Evolutionary conservation across 2,329 filamentous ascomycete species (phyloP).

Genomic region (Didymella pinodella): DNA sequence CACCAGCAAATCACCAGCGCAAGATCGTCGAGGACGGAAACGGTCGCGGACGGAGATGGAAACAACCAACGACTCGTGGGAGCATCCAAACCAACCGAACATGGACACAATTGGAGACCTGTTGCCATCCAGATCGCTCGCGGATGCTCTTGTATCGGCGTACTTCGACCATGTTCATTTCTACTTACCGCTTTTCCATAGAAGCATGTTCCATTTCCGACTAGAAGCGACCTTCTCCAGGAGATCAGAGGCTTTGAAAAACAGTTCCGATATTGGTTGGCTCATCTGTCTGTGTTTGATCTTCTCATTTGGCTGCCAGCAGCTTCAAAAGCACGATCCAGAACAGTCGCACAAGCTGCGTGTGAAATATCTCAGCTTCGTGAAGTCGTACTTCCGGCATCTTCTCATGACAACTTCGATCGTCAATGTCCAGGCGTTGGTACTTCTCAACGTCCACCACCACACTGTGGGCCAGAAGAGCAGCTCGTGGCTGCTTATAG

Average conservation of each 20-base stretch:
- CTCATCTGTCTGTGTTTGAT: conserved; percentile 54
- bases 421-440: conserved; percentile 54
- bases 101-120: conserved; percentile 29
- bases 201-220: conserved; percentile 51
- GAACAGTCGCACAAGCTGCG: conserved; percentile 30
- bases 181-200: conserved; percentile 51
- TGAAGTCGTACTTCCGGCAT: conserved; percentile 48
- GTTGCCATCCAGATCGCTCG: conserved; percentile 48
- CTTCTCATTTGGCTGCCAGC: conserved; percentile 54
- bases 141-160: conserved; percentile 51
- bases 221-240: conserved; percentile 52
- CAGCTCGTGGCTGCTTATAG: conserved; percentile 53
- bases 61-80: conserved; percentile 23
- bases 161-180: conserved; percentile 54
- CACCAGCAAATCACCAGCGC: conserved; percentile 6
- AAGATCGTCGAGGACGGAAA: conserved; percentile 26
- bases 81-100: conserved; percentile 9
- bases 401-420: conserved; percentile 51
- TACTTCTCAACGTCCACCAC: conserved; percentile 54
- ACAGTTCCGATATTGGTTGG: conserved; percentile 53
- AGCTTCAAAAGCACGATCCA: conserved; percentile 44
- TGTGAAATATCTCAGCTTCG: conserved; percentile 38
- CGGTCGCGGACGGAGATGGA: conserved; percentile 30
- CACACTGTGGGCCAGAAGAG: conserved; percentile 55
- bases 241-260: conserved; percentile 26